phyloP scores from a whole-genome alignment of 768 basidiomycete species.

The Jaapia argillacea region DNA sequence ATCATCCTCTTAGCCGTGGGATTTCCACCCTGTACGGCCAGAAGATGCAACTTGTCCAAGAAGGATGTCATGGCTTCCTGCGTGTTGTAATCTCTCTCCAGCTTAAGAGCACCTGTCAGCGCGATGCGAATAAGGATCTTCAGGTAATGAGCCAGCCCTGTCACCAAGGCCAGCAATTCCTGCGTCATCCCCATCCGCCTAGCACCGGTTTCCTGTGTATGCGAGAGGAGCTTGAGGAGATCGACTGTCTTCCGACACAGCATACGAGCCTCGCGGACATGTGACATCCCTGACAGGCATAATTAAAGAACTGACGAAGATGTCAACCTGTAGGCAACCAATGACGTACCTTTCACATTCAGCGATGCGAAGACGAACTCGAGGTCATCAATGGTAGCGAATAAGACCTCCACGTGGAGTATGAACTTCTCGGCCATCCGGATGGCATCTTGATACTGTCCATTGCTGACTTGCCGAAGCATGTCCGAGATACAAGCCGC shows the following conservation, averaged over 20 bases:
- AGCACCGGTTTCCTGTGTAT: constrained; percentile 87
- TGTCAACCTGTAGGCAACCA: neutral
- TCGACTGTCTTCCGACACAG: constrained; percentile 98
- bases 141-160: constrained; percentile 97
- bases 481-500: constrained; percentile 99
- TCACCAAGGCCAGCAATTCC: constrained; percentile 92
- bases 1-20: constrained; percentile 68
- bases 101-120: constrained; percentile 87
- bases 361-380: constrained; percentile 78
- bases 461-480: constrained; percentile 94
- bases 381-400: constrained; percentile 94
- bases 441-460: constrained; percentile 93
- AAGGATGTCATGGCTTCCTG: constrained; percentile 81
- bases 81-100: constrained; percentile 84
- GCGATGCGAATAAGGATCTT: constrained; percentile 99
- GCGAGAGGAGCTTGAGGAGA: constrained; percentile 91
- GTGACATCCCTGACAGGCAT: constrained; percentile 65
- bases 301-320: neutral
- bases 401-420: constrained; percentile 94
- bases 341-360: constrained; percentile 72
- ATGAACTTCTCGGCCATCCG: constrained; percentile 99
- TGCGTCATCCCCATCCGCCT: constrained; percentile 94
- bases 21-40: constrained; percentile 80
- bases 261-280: constrained; percentile 96
- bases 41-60: constrained; percentile 85